Evolutionary conservation across 768 basidiomycete species (phyloP), one percentile per base, ranked within the genome.

Genomic region (Auricularia sp.): DNA sequence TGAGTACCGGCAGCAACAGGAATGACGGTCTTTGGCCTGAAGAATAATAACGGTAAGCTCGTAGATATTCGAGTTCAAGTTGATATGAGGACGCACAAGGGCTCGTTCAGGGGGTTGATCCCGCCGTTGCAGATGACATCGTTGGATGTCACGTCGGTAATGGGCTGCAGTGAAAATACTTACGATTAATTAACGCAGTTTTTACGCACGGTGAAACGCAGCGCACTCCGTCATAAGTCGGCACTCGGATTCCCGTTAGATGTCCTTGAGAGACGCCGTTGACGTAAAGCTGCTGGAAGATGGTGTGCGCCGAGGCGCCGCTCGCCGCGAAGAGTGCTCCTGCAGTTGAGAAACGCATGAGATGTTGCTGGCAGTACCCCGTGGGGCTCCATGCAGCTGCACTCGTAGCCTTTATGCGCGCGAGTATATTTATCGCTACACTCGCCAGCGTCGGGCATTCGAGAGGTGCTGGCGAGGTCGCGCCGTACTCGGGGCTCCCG

Each of bases 111-210:
- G 6, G 47, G 47, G 47, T 51, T 51, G 47, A 21, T 81, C 10
- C 82, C 83, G 23, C 83, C 82, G 61, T 85, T 85, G 77, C 84
- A 85, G 64, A 84, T 85, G 61, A 81, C 33, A 59, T 66, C 79
- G 72, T 83, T 83, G 1, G 81, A 82, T 7, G 77, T 82, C 11
- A 85, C 82, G 68, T 84, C 80, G 16, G 72, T 82, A 64, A 86
- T 83, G 14, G 83, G 82, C 83, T 84, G 62, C 3, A 29, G 18
- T 16, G 36, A 53, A 39, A 35, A 76, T 72, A 61, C 80, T 67
- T 67, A 81, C 80, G 21, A 51, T 80, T 29, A 29, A 2, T 29
- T 29, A 29, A 29, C 29, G 29, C 80, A 83, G 62, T 74, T 73
- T 21, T 79, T 79, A 42, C 47, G 23, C 42, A 65, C 74, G 43